Conservation (phyloP, 1,139 yeast species). For the Magnusiomyces fungicola region DNA sequence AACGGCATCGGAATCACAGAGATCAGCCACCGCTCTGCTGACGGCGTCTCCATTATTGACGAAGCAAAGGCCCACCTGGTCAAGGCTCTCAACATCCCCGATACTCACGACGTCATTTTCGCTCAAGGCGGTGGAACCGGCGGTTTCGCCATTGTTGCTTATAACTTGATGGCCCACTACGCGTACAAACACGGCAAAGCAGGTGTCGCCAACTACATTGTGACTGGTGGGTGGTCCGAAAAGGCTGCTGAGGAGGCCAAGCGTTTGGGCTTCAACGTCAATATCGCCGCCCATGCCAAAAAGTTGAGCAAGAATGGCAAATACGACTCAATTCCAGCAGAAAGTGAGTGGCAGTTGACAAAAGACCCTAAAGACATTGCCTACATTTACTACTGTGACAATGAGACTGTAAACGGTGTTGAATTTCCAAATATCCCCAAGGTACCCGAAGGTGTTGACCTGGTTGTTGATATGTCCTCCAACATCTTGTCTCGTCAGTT, state of each 20-base stretch:
- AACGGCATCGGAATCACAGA: slow-evolving; percentile 87
- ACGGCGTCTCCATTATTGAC: slow-evolving; percentile 71
- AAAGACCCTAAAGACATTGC: slow-evolving; percentile 50
- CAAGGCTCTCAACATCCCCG: slow-evolving; percentile 67
- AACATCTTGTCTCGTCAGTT: slow-evolving; percentile 75
- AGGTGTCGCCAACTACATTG: slow-evolving; percentile 80
- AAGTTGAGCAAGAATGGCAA: slow-evolving; percentile 39
- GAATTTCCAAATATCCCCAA: slow-evolving; percentile 63
- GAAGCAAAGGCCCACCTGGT: slow-evolving; percentile 62
- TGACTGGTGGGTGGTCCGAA: slow-evolving; percentile 91
- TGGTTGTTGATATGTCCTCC: slow-evolving; percentile 93
- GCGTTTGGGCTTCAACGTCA: slow-evolving; percentile 72
- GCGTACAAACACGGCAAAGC: slow-evolving; percentile 53
- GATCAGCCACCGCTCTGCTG: slow-evolving; percentile 86
- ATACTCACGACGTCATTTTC: slow-evolving; percentile 87
- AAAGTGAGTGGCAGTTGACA: slow-evolving; percentile 50
- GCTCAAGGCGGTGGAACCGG: slow-evolving; percentile 98
- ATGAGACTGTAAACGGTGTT: slow-evolving; percentile 92
- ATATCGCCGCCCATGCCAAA: slow-evolving; percentile 61
- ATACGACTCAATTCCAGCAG: slow-evolving; percentile 62
- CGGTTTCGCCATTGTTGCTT: slow-evolving; percentile 82
- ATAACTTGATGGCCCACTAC: slow-evolving; percentile 71
- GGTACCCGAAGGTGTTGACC: slow-evolving; percentile 57
- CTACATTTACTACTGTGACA: slow-evolving; percentile 85
- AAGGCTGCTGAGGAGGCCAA: slow-evolving; percentile 81